Evolutionary conservation across 768 basidiomycete species (phyloP).

Genomic region (Glaciozyma martinii): DNA sequence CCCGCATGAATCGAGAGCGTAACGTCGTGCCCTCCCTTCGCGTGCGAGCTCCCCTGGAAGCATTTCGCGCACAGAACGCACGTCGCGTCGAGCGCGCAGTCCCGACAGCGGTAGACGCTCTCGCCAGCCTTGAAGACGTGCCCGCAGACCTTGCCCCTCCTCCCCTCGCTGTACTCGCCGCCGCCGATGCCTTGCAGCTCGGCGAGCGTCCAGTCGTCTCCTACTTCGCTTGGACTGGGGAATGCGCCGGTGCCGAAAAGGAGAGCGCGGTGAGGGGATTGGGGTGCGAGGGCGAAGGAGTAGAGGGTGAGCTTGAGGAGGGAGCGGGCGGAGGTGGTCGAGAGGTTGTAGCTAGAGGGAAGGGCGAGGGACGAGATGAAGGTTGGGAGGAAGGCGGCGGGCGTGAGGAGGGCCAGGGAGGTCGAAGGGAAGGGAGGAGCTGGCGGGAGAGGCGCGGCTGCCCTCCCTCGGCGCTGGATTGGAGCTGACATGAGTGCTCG

Average conservation of each 20-base stretch:
- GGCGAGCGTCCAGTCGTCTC: conserved; percentile 13
- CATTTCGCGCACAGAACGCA: conserved; percentile 84
- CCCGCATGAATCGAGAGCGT: conserved; percentile 89
- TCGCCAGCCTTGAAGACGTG: conserved; percentile 85
- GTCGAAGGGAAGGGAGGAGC: background rate
- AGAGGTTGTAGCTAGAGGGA: background rate
- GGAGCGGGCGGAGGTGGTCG: background rate
- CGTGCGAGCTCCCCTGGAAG: conserved; percentile 79
- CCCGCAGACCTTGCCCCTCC: conserved; percentile 47
- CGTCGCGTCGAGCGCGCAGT: conserved; percentile 80
- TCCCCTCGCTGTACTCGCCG: background rate
- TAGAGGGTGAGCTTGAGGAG: conserved; percentile 8
- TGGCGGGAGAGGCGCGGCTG: background rate
- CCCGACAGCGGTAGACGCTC: conserved; percentile 88
- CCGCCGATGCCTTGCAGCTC: background rate
- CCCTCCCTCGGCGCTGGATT: no score
- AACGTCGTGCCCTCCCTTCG: conserved; percentile 64
- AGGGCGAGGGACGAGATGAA: background rate
- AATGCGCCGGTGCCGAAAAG: background rate
- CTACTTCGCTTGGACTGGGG: background rate
- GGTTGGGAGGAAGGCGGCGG: background rate
- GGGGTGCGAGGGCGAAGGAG: conserved; percentile 3
- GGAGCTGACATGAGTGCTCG: no score
- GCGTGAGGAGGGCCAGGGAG: background rate
- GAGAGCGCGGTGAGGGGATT: background rate